Conservation (phyloP, 495 filamentous ascomycete species). For the Trichoderma virens region DNA sequence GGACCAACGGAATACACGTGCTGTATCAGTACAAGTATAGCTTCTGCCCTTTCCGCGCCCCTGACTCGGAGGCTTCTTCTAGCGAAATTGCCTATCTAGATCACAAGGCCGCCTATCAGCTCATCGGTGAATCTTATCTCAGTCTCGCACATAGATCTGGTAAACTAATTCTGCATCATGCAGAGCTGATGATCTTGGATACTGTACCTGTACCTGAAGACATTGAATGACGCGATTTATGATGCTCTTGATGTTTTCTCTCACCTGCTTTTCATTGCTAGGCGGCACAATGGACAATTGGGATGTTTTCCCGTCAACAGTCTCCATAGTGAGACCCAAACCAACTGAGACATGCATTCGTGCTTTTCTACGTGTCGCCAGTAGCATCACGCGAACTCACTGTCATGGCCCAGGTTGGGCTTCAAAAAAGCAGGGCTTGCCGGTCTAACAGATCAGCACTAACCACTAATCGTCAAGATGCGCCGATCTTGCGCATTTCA, state of each 20-base stretch:
- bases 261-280: slow-evolving; percentile 17
- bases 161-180: too few relatives aligned
- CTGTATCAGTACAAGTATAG: too few relatives aligned
- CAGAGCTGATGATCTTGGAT: not conserved
- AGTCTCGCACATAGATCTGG: too few relatives aligned
- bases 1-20: too few relatives aligned
- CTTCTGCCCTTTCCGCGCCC: too few relatives aligned
- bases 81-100: too few relatives aligned
- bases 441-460: not conserved
- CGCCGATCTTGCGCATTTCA: not conserved
- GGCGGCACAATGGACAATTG: not conserved
- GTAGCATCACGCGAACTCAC: not conserved
- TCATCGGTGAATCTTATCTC: too few relatives aligned
- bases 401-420: not conserved
- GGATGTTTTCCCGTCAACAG: not conserved
- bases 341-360: not conserved
- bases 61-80: too few relatives aligned
- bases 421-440: not conserved
- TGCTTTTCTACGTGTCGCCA: not conserved
- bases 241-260: slow-evolving; percentile 22
- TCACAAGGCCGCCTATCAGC: too few relatives aligned
- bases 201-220: too few relatives aligned
- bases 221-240: too few relatives aligned
- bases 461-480: not conserved
- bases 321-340: not conserved